Base-by-base conservation (phyloP, 164 flowering plant genomes). In the Annona squamosa region DNA sequence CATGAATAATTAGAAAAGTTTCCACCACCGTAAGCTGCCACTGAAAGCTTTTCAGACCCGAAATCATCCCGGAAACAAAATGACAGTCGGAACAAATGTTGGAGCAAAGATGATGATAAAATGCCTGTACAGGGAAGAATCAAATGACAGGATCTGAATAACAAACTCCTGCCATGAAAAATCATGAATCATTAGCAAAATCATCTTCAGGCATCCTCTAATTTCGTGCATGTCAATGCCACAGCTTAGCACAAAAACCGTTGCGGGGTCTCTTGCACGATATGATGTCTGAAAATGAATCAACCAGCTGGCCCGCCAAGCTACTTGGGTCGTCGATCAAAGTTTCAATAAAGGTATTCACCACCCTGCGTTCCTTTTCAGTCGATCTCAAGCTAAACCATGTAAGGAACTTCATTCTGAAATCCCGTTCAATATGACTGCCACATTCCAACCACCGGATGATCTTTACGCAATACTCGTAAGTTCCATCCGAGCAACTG, bases 361-460 rank as follows among this genome's bases (percentile, higher is more conserved):
- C 97, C 76, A 93, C 99, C 75, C 90, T 82, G 5, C 97, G 91
- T 68, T 95, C 99, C 73, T 89, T 91, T 72, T 86, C 94, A 1
- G 91, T 90, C 10, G 99, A 93, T 76, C 94, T 85, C 78, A 93
- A 81, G 79, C 99, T 91, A 82, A 87, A 91, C 99, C 99, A 95
- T 12, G 98, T 95, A 67, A 95, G 81, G 69, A 95, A 79, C 75
- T 90, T 95, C 87, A 91, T 80, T 76, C 97, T 85, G 69, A 95
- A 95, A 59, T 88, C 97, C 82, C 83, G 85, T 67, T 85, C 79
- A n/a, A 95, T 89, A 74, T 90, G 86, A 13, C 97, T 97, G 61
- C 82, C 85, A 70, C 92, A 84, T 78, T 95, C 99, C 72, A 95
- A 84, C 93, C 92, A 86, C 43, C 98, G 83, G 48, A 93, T 90